Evolutionary conservation across 108 stramenopile genomes (phyloP), one percentile per base, ranked within the genome.

Genomic region (Fragilaria radians): DNA sequence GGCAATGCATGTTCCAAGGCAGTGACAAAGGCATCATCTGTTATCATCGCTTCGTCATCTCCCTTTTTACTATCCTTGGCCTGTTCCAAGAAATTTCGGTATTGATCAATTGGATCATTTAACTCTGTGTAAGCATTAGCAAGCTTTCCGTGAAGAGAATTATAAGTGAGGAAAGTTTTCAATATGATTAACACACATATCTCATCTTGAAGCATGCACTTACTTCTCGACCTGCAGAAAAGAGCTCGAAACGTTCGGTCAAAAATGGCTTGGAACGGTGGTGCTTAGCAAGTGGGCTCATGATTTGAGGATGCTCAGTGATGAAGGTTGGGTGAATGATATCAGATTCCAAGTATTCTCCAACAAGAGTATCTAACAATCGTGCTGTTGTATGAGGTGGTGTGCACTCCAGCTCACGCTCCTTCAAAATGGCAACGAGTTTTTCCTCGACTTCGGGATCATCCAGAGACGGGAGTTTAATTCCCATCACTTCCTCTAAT

Each of bases 51-150:
- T 76, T 99, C 99, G 69, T 99, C 96, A 72, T 99, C 99, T 55
- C 99, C 99, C 25, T 84, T 88, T 36, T 84, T 87, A 54, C 90
- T 91, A 24, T 90, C 89, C 72, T 80, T 80, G 66, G 95, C 95
- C 77, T 98, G 99, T 58, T 93, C 95, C 56, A 89, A 75, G 67
- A 98, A 98, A 23, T 96, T 88, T 59, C 85, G 64, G 71, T 87
- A 85, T 74, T 99, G 99, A 28, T 96, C 89, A 33, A 85, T 77
- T 11, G 99, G 99, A 60, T 97, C 86, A 76, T 99, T 99, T 78
- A 99, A 91, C 83, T 99, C 99, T n/a, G 99, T 99, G 89, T 99
- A 99, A 9, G 99, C 99, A 75, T 99, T 99, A 61, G 94, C 95
- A 52, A 98, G 76, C 96, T 92, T 66, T 21, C 63, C 69, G 26